Evolutionary conservation across 495 filamentous ascomycete species (phyloP), one percentile per base, ranked within the genome.

Genomic region (Jackrogersella minutella): DNA sequence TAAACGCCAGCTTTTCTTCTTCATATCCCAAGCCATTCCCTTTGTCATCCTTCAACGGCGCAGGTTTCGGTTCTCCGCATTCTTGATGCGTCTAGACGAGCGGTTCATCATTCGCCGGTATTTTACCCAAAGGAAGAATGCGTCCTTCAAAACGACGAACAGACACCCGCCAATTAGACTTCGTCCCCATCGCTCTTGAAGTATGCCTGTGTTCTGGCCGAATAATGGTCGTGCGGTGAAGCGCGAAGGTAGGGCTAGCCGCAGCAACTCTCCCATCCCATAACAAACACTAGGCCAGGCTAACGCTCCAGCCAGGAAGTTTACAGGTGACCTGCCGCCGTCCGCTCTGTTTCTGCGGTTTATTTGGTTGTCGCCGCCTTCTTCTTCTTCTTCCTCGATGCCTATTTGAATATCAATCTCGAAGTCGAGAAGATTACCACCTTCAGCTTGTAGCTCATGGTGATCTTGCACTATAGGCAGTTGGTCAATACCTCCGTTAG

Each of bases 91-190:
- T 73, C 92, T 80, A 43, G 84, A 81, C 49, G 83, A 78, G 77
- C 90, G 87, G 53, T 86, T 86, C 75, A 89, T 85, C 31, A 90
- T 92, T 65, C 87, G 77, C 71, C 85, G 85, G 80, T 90, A 93
- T 67, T 90, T 86, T 47, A 86, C 86, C 73, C 92, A 95, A 5
- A 95, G 80, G 64, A 87, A 78, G 52, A 93, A 77, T 3, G 86
- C 88, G 74, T 96, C 92, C 68, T 89, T 91, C 5, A 93, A 72
- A 17, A 93, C 84, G 43, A 93, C 87, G 65, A 91, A 93, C 41
- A 91, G 79, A 73, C 91, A 94, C 0, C 92, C 92, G 10, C 92
- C 92, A 5, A 91, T 82, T 2, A 95, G 80, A 66, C 89, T 95
- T 49, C 92, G 83, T 6, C 91, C 92, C 89, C 92, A 95, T 21